These are phyloP conservation scores for Fusarium nisikadoi DNA, from an alignment of 2,329 filamentous ascomycete species.

Conservation along the genomic window DNA sequence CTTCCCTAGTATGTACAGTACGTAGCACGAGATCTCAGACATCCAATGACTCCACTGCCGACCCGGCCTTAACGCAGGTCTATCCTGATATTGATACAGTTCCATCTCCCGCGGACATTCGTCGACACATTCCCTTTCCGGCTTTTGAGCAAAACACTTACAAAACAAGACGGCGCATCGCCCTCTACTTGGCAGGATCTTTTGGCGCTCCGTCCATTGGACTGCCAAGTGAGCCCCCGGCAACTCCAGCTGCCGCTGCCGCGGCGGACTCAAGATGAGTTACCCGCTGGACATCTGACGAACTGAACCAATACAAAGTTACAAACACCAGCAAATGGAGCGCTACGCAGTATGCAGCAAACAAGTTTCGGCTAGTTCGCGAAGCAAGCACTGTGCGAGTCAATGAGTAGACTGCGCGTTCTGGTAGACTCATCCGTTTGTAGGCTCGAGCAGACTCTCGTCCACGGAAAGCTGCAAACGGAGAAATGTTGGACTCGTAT, in stretches of 20 bases:
- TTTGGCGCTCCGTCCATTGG: constrained; percentile 44
- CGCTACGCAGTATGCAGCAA: constrained; percentile 89
- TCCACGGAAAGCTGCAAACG: constrained; percentile 95
- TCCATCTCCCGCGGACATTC: constrained; percentile 13
- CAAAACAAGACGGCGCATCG: constrained; percentile 18
- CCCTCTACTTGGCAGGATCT: constrained; percentile 39
- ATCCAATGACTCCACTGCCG: constrained; percentile 24
- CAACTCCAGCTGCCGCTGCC: constrained; percentile 57
- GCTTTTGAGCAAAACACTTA: constrained; percentile 23
- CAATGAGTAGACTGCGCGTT: constrained; percentile 88
- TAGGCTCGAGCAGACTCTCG: constrained; percentile 91
- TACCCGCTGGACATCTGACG: constrained; percentile 72
- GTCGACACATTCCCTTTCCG: constrained; percentile 14
- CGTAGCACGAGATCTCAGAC: constrained; percentile 6
- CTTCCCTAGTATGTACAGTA: constrained; percentile 2
- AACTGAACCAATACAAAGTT: constrained; percentile 86
- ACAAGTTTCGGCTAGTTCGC: constrained; percentile 89
- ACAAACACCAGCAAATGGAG: constrained; percentile 89
- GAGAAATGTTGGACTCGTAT: constrained; percentile 95
- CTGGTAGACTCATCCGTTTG: constrained; percentile 91
- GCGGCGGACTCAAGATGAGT: constrained; percentile 64
- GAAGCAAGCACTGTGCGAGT: constrained; percentile 92
- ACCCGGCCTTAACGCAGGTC: neutral
- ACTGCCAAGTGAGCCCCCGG: constrained; percentile 48
- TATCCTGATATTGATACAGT: constrained; percentile 31